phyloP scores from a whole-genome alignment of 306 rosid genomes.

The Abrus precatorius region DNA sequence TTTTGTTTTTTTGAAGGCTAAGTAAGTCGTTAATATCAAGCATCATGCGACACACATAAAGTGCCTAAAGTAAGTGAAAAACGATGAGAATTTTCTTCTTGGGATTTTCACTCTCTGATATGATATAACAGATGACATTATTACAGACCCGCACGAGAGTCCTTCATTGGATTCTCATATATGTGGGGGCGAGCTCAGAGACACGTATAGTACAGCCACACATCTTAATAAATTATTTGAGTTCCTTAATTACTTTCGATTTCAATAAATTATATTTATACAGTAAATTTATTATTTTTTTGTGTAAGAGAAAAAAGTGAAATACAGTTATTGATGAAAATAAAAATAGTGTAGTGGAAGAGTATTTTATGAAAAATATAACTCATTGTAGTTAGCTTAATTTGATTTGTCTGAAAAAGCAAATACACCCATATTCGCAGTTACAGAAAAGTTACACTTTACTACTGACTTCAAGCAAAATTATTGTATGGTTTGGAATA shows the following conservation, averaged over 20 bases:
- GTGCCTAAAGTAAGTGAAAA: neutral
- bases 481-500: no score
- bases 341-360: no score
- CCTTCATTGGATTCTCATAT: slow-evolving; percentile 69
- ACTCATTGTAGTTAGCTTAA: neutral
- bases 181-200: slow-evolving; percentile 47
- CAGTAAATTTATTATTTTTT: no score
- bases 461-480: neutral
- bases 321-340: no score
- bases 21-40: no score
- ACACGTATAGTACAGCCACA: slow-evolving; percentile 46
- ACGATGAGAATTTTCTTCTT: slow-evolving; percentile 17
- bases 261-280: no score
- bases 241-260: neutral
- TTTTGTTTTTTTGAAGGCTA: no score
- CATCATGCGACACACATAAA: neutral
- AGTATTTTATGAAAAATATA: no score
- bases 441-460: neutral
- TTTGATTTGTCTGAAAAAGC: neutral
- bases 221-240: slow-evolving; percentile 53
- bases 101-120: slow-evolving; percentile 42
- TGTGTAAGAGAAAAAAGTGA: no score
- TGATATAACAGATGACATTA: neutral
- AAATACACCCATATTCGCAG: neutral
- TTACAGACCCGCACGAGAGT: slow-evolving; percentile 65